Evolutionary conservation across 2,329 filamentous ascomycete genomes (phyloP).

Genomic region (Ophiocordyceps camponoti-leonardi): DNA sequence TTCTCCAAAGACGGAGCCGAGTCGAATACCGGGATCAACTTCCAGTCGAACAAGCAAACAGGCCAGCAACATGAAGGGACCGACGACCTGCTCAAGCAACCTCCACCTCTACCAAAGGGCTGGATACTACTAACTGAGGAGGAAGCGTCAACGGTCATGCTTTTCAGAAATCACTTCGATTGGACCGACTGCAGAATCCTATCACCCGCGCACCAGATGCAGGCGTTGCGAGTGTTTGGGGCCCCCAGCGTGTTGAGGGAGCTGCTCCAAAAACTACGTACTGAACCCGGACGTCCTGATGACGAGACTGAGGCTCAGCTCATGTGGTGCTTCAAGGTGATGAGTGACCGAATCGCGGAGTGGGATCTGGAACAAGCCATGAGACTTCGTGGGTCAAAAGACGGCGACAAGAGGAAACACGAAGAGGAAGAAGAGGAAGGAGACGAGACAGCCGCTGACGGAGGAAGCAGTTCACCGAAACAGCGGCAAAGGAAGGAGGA

Average conservation of each 20-base stretch:
- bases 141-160: slow-evolving; percentile 35
- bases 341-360: background rate
- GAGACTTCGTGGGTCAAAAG: background rate
- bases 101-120: slow-evolving; percentile 22
- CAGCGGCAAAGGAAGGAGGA: slow-evolving; percentile 6
- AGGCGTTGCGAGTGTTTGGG: background rate
- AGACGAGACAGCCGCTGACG: slow-evolving; percentile 1
- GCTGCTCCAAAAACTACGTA: background rate
- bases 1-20: slow-evolving; percentile 1
- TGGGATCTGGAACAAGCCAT: no score
- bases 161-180: slow-evolving; percentile 45
- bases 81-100: background rate
- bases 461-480: slow-evolving; percentile 5
- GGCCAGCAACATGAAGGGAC: background rate
- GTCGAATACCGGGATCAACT: slow-evolving; percentile 6
- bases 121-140: slow-evolving; percentile 28
- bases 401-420: slow-evolving; percentile 4
- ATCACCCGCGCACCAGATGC: background rate
- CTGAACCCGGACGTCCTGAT: background rate
- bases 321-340: background rate
- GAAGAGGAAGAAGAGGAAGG: slow-evolving; percentile 7
- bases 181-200: slow-evolving; percentile 44
- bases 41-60: background rate
- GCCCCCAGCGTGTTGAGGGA: background rate
- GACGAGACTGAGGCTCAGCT: background rate